phyloP scores from a whole-genome alignment of 2,329 filamentous ascomycete genomes.

The Monosporascus ibericus region DNA sequence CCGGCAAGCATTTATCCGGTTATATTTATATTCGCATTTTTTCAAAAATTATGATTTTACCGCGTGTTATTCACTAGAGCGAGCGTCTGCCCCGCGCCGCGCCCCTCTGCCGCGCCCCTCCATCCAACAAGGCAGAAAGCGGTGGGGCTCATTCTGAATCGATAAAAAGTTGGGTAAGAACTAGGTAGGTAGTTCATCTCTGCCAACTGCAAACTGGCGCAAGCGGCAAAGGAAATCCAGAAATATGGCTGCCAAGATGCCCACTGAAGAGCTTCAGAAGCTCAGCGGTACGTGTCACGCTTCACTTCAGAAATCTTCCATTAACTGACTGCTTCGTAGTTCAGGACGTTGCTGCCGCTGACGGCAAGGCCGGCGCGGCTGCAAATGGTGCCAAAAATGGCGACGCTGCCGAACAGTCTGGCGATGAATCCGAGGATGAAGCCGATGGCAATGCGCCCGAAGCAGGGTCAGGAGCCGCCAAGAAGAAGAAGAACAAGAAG shows the following conservation, averaged over 20 bases:
- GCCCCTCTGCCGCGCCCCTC: no score
- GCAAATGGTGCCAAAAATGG: conserved; percentile 31
- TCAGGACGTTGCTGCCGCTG: conserved; percentile 31
- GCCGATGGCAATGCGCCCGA: conserved; percentile 35
- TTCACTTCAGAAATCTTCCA: neutral
- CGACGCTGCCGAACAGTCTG: conserved; percentile 35
- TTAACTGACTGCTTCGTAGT: conserved; percentile 23
- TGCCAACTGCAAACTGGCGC: no score
- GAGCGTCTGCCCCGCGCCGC: no score
- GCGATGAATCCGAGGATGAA: conserved; percentile 49
- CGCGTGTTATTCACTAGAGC: no score
- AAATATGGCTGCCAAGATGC: conserved; percentile 35
- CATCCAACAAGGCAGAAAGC: no score
- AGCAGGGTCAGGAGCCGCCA: conserved; percentile 30
- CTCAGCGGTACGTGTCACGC: conserved; percentile 26
- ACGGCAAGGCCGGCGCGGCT: conserved; percentile 29
- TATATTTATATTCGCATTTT: no score
- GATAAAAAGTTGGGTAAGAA: no score
- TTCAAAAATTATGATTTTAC: no score
- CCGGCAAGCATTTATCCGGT: no score
- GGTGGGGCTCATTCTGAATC: no score
- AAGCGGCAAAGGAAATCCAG: neutral
- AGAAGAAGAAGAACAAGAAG: conserved; percentile 81
- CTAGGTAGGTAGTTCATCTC: no score
- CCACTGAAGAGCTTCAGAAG: conserved; percentile 35